Conservation (phyloP, 2,329 filamentous ascomycete species). For the Fusarium chaquense region DNA sequence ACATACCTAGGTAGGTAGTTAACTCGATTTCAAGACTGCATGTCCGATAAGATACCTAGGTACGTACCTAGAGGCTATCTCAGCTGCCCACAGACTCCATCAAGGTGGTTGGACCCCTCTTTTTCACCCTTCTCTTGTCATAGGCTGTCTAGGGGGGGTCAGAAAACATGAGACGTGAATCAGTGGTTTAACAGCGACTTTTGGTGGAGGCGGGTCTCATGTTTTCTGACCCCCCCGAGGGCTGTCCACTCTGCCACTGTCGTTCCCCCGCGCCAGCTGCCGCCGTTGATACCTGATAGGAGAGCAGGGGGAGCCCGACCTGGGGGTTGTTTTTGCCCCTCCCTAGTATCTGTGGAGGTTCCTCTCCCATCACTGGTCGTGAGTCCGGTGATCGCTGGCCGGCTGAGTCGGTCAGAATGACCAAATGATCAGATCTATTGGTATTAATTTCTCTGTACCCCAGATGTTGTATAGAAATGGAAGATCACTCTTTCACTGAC, state of each 20-base stretch:
- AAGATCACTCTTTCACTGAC: neutral
- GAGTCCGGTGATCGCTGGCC: slow-evolving; percentile 47
- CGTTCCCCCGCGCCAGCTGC: slow-evolving; percentile 21
- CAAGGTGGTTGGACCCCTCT: slow-evolving; percentile 25
- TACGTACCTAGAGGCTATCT: slow-evolving; percentile 10
- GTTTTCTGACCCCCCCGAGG: too few species aligned
- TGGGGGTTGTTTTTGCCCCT: slow-evolving; percentile 36
- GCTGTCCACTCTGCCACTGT: neutral
- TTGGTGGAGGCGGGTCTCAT: too few species aligned
- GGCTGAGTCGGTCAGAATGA: slow-evolving; percentile 41
- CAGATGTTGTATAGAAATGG: neutral
- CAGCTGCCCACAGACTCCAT: neutral
- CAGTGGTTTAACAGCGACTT: too few species aligned
- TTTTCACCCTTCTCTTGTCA: slow-evolving; percentile 3
- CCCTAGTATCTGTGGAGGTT: neutral
- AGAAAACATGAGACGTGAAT: too few species aligned
- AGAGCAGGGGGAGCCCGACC: neutral
- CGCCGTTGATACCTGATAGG: slow-evolving; percentile 7
- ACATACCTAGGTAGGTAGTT: neutral
- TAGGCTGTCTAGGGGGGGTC: neutral
- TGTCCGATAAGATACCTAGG: slow-evolving; percentile 14
- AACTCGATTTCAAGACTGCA: neutral
- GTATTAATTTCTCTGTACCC: slow-evolving; percentile 8
- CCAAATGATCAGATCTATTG: slow-evolving; percentile 37
- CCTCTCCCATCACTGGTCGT: slow-evolving; percentile 38